Evolutionary conservation across 345 rosid genomes (phyloP).

Genomic region (Ceriops decandra): DNA sequence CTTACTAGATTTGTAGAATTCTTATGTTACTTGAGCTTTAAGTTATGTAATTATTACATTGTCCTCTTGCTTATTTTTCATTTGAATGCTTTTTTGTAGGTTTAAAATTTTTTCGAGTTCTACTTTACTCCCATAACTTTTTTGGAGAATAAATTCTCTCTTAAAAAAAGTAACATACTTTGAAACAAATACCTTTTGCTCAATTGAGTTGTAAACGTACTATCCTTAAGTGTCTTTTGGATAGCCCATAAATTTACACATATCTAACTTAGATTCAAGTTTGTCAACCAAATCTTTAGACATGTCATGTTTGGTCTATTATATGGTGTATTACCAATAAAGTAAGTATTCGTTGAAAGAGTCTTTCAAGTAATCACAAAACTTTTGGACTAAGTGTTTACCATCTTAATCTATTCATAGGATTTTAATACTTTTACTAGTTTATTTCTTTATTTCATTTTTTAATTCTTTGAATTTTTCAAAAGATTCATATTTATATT

Average conservation of each 20-base stretch:
- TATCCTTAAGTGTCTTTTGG: not conserved
- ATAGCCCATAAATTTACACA: not conserved
- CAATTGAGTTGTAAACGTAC: not conserved
- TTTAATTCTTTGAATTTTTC: too few species aligned
- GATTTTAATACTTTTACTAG: too few species aligned
- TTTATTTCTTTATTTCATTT: too few species aligned
- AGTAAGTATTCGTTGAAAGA: not conserved
- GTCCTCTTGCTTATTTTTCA: not conserved
- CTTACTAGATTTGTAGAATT: not conserved
- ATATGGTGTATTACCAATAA: too few species aligned
- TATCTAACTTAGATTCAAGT: not conserved
- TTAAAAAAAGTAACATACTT: not conserved
- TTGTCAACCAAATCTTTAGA: not conserved
- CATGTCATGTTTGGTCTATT: not conserved
- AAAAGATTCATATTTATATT: too few species aligned
- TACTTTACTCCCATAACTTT: too few species aligned
- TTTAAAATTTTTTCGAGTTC: not conserved
- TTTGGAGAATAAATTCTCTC: not conserved
- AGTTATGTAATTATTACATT: too few species aligned
- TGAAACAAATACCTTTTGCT: too few species aligned
- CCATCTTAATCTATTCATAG: too few species aligned
- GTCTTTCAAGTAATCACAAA: not conserved
- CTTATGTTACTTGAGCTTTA: not conserved
- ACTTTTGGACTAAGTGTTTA: too few species aligned
- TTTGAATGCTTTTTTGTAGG: not conserved